These are phyloP conservation scores for Verticillium tricorpus DNA, from an alignment of 2,329 filamentous ascomycete genomes.

Conservation along the genomic window DNA sequence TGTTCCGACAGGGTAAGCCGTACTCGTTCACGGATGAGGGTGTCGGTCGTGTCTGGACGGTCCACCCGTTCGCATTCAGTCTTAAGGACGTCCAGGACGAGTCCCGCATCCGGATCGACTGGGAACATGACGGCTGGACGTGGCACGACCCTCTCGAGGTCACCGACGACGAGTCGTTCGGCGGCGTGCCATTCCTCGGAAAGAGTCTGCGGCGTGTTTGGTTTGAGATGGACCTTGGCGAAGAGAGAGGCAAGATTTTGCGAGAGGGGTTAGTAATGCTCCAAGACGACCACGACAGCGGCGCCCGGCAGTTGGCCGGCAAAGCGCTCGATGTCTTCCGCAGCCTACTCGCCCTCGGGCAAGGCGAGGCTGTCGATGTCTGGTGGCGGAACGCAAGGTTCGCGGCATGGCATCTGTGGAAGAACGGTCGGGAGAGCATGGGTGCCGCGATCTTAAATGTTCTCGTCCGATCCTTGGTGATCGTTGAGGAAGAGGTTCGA, in stretches of 20 bases:
- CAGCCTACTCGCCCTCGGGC: neutral
- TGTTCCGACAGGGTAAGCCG: slow-evolving; percentile 53
- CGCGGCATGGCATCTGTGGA: slow-evolving; percentile 59
- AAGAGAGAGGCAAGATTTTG: slow-evolving; percentile 39
- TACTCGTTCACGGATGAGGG: slow-evolving; percentile 51
- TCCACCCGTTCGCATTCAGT: slow-evolving; percentile 58
- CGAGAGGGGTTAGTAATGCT: slow-evolving; percentile 42
- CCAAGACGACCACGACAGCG: slow-evolving; percentile 53
- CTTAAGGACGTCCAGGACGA: slow-evolving; percentile 38
- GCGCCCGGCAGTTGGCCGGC: slow-evolving; percentile 53
- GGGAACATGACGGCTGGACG: slow-evolving; percentile 56
- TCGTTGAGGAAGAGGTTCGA: slow-evolving; percentile 27
- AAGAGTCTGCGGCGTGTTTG: slow-evolving; percentile 56
- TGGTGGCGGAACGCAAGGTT: slow-evolving; percentile 56
- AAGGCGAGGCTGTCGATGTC: slow-evolving; percentile 20
- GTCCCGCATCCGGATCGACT: slow-evolving; percentile 49
- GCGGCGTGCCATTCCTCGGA: slow-evolving; percentile 52
- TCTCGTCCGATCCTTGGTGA: slow-evolving; percentile 40
- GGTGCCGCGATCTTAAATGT: slow-evolving; percentile 51
- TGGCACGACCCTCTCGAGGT: slow-evolving; percentile 53
- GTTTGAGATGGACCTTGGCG: slow-evolving; percentile 49
- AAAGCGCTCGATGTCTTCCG: slow-evolving; percentile 45
- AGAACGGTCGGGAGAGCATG: slow-evolving; percentile 64
- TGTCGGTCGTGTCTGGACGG: slow-evolving; percentile 54
- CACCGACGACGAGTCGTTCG: slow-evolving; percentile 37